Base-by-base conservation (phyloP, 1,284 basidiomycete species). In the Cystobasidiaceae sp. region DNA sequence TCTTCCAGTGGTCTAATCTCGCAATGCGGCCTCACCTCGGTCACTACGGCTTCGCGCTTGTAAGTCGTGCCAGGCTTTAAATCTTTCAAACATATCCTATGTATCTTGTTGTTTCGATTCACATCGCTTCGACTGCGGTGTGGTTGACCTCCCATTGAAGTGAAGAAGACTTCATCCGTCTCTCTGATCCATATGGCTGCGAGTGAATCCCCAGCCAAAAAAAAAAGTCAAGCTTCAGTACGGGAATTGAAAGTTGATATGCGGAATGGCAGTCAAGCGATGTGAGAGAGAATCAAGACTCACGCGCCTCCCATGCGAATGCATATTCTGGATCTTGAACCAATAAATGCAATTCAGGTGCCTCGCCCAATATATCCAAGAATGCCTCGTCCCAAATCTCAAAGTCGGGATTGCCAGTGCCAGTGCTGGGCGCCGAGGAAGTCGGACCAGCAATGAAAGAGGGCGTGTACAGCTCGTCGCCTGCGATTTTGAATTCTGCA, bases 101-200 rank as follows among this genome's bases (percentile, higher is more conserved):
- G 43, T 6, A 55, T 55, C 52, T 55, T 55, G 23, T 55, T 55
- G 23, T 55, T 55, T 23, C 34, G 39, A 15, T 33, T 41, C 21
- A 55, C 19, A 27, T 55, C 52, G 23, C 52, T 55, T 41, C 34
- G 39, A 32, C 52, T 55, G n/a, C 52, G 33, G 17, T 55, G 52
- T 25, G 52, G 52, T 15, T 55, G 52, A 41, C 52, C 52, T 7
- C 52, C 52, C 52, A 55, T 55, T 4, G 52, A 55, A 37, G 37
- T 39, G 52, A 55, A 55, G 52, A 55, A 55, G 1, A 55, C 52
- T 27, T 55, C 52, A 25, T 55, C 52, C 21, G 52, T 55, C 34
- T 55, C 52, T 41, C 43, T 39, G 21, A 55, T 43, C 52, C 52
- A 55, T 9, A 55, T 43, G 3, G 52, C 52, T 55, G 23, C n/a